These are phyloP conservation scores for Davidsoniella australis DNA, from an alignment of 2,329 filamentous ascomycete genomes.

Conservation along the genomic window DNA sequence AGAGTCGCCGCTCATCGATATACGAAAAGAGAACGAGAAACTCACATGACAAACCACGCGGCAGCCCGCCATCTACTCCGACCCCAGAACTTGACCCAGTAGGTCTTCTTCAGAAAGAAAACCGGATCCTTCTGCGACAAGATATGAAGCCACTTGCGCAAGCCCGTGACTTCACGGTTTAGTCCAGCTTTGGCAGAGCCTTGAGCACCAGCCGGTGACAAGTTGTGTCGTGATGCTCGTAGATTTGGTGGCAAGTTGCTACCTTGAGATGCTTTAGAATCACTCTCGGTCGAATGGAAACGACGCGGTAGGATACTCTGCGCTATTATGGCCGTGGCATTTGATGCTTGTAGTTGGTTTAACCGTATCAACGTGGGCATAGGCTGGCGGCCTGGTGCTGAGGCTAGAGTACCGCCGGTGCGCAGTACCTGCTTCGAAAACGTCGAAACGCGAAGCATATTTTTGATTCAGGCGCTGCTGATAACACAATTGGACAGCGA, in stretches of 20 bases:
- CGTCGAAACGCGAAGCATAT: neutral
- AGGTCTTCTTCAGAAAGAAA: too few species aligned
- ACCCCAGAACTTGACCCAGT: neutral
- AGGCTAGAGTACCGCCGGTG: neutral
- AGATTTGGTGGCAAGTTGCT: too few species aligned
- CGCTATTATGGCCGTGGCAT: neutral
- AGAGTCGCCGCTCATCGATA: neutral
- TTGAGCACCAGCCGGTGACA: too few species aligned
- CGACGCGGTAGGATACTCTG: neutral
- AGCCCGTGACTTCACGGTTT: neutral
- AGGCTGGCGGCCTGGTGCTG: neutral
- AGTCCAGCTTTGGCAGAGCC: neutral
- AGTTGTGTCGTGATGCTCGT: too few species aligned
- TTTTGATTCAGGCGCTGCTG: too few species aligned
- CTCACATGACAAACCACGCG: slow-evolving; percentile 10
- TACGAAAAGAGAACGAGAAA: neutral
- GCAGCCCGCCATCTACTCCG: neutral
- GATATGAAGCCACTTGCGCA: too few species aligned
- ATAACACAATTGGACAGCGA: too few species aligned
- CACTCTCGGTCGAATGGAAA: slow-evolving; percentile 2
- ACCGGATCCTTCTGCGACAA: too few species aligned
- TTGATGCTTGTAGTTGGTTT: neutral
- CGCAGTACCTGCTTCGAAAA: neutral
- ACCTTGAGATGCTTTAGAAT: too few species aligned
- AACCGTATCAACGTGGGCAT: too few species aligned